Conservation (phyloP, 1,139 yeast genomes). For the Pichia norvegensis region DNA sequence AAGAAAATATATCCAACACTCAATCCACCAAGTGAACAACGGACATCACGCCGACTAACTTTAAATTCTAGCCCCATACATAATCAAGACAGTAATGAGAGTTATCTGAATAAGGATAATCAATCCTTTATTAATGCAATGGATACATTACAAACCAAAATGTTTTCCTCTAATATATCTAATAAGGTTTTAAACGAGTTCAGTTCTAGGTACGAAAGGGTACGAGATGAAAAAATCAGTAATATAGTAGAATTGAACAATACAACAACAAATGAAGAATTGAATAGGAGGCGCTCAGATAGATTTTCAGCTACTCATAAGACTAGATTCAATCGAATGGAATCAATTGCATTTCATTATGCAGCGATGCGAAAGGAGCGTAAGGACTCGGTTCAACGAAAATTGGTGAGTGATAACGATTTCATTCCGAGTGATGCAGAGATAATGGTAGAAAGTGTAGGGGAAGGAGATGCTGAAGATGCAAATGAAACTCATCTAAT, state of each 20-base stretch:
- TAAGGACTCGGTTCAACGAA: constrained; percentile 1
- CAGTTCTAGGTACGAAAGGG: constrained; percentile 25
- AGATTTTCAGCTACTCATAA: constrained; percentile 24
- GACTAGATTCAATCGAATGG: constrained; percentile 27
- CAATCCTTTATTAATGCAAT: constrained; percentile 22
- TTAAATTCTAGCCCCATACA: constrained; percentile 14
- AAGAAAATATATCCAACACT: constrained; percentile 22
- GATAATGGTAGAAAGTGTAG: not conserved
- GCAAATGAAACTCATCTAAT: not conserved
- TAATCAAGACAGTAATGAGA: constrained; percentile 17
- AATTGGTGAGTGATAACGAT: not conserved
- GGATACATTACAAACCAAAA: constrained; percentile 23
- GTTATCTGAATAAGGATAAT: constrained; percentile 25
- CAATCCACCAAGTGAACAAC: constrained; percentile 8
- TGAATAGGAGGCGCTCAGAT: constrained; percentile 22
- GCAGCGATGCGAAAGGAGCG: constrained; percentile 24
- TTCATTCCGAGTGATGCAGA: not conserved
- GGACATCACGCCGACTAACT: not conserved
- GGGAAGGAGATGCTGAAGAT: not conserved
- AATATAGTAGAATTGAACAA: constrained; percentile 21
- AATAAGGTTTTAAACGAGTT: constrained; percentile 28
- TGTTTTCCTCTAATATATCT: constrained; percentile 28
- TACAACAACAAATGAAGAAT: constrained; percentile 19
- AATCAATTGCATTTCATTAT: constrained; percentile 29
- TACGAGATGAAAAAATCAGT: constrained; percentile 22